phyloP scores from a whole-genome alignment of 2,329 filamentous ascomycete genomes.

The Cordyceps tenuipes region DNA sequence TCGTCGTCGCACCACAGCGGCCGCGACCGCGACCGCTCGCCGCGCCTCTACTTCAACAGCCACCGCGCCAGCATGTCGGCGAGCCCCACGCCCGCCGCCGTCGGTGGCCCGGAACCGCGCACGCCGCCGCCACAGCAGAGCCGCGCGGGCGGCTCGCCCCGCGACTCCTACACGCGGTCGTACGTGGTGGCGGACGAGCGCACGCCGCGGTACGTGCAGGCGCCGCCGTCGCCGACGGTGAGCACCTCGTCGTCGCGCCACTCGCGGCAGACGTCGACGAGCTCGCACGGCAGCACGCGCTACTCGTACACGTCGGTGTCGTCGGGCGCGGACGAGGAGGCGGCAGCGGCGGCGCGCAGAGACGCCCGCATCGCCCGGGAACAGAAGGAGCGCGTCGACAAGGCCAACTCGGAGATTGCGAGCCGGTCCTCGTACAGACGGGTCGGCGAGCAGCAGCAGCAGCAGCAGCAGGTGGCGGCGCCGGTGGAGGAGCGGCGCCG shows the following conservation, averaged over 20 bases:
- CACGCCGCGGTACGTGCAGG: constrained; percentile 31
- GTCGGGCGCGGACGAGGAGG: constrained; percentile 14
- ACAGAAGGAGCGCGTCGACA: constrained; percentile 28
- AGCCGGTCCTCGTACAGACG: constrained; percentile 26
- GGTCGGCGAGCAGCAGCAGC: constrained; percentile 1
- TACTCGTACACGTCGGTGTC: constrained; percentile 5
- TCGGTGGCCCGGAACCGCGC: constrained; percentile 30
- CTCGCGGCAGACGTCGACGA: constrained; percentile 28
- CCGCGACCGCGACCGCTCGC: constrained; percentile 24
- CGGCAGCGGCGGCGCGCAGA: constrained; percentile 15
- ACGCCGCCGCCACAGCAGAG: constrained; percentile 41
- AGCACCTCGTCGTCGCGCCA: constrained; percentile 23
- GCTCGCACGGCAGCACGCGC: constrained; percentile 23
- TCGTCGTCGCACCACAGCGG: constrained; percentile 15
- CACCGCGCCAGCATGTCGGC: constrained; percentile 27
- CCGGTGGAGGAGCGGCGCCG: not conserved
- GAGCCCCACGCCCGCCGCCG: too few species aligned
- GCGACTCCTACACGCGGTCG: constrained; percentile 21
- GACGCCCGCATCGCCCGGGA: constrained; percentile 12
- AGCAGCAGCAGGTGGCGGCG: not conserved
- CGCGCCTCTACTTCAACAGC: constrained; percentile 30
- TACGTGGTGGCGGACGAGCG: constrained; percentile 31
- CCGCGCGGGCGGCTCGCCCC: constrained; percentile 26
- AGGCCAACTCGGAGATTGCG: constrained; percentile 35
- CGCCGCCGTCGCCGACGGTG: constrained; percentile 23